Base-by-base conservation (phyloP, 306 rosid genomes). In the Lathyrus tuberosus region DNA sequence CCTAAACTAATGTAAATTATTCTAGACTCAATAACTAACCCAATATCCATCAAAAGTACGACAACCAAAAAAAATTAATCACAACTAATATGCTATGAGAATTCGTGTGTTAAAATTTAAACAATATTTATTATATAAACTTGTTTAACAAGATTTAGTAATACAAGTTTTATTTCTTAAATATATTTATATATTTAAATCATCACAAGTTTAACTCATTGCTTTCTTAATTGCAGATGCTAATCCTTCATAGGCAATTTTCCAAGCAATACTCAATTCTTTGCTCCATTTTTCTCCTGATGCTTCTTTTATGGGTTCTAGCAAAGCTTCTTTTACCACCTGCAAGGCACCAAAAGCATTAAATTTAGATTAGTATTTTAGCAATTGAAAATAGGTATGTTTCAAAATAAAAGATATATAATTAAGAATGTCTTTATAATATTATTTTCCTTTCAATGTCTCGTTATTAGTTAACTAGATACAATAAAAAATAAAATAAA, bases 311-410 rank as follows among this genome's bases (percentile, higher is more conserved):
- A 76, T 13, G 17, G 80, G 40, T 28, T 62, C 10, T 17, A 76
- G 6, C 5, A 69, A 3, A 26, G 75, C 80, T 69, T 76, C 75
- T 51, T 76, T 76, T 0, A 76, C 58, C 75, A 68, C 80, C 80
- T 76, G 1, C 7, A n/a, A 28, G 10, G 5, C 4, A n/a, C 10
- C 37, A 28, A 58, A 30, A 58, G 0, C 35, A 58, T 28, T 26
- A 26, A 14, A 6, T 58, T 26, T 51, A 5, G 6, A 4, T 46
- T 46, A 14, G 14, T 0, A 0, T 26, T 26, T 26, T 3, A 3
- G 30, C 30, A 3, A 26, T 26, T 26, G 4, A 26, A 26, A 26
- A 3, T 26, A 26, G 30, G 4, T 26, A 26, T 3, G 30, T 26
- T 41, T 14, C 14, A 41, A 41, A 41, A 41, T 41, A 41, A 41